Conservation (phyloP, 371 early-diverging fungal species). For the Zopfochytrium polystomum region DNA sequence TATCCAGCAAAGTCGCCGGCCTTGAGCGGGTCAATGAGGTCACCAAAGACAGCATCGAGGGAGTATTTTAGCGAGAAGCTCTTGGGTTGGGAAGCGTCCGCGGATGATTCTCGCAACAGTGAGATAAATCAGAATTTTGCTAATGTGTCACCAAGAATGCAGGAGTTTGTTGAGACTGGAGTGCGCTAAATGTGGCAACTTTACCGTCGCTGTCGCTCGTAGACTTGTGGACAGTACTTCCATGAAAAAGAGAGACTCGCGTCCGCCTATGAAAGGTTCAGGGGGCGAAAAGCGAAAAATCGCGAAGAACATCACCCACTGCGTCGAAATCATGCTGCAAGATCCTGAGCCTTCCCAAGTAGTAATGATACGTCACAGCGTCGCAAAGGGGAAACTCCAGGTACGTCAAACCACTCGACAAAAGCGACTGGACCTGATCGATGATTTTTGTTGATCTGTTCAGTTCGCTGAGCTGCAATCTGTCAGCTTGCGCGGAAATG, state of each 20-base stretch:
- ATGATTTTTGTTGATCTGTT: too few relatives aligned
- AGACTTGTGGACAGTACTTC: constrained; percentile 2
- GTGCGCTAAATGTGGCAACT: too few relatives aligned
- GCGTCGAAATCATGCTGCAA: neutral
- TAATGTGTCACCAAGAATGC: too few relatives aligned
- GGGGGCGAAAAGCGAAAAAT: neutral
- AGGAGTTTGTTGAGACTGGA: too few relatives aligned
- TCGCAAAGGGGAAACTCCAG: neutral
- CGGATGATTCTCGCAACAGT: neutral
- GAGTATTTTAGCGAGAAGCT: neutral
- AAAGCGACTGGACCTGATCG: too few relatives aligned
- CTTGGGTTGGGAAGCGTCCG: neutral
- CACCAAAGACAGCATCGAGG: constrained; percentile 1
- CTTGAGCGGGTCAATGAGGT: neutral
- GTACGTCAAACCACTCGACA: too few relatives aligned
- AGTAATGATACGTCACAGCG: constrained; percentile 1
- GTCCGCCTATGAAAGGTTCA: neutral
- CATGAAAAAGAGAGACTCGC: neutral
- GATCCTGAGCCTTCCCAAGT: neutral
- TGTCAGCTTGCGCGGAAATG: too few relatives aligned
- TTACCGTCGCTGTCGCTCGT: too few relatives aligned
- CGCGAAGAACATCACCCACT: neutral
- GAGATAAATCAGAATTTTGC: neutral
- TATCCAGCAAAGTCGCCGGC: neutral
- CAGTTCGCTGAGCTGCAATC: too few relatives aligned